Conservation (phyloP, 1,284 basidiomycete species). For the Pterula multifida region DNA sequence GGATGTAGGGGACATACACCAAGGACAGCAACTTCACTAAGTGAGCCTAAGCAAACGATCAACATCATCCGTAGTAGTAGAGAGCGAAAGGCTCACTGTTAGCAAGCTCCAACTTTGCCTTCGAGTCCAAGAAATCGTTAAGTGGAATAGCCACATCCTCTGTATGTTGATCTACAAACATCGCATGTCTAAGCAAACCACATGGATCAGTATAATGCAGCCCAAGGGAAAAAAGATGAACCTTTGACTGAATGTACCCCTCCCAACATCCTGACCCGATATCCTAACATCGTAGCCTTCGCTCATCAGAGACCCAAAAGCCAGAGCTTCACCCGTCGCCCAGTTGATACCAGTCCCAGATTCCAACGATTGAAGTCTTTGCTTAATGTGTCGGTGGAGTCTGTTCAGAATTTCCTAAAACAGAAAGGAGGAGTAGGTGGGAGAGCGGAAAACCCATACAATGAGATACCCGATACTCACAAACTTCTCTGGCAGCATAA, state of each 20-base stretch:
- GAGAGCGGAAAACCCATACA: constrained; percentile 4
- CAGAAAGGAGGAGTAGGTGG: neutral
- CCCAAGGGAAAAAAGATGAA: constrained; percentile 16
- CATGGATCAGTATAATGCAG: neutral
- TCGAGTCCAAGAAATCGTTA: constrained; percentile 50
- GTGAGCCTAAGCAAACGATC: constrained; percentile 39
- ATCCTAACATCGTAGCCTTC: constrained; percentile 76
- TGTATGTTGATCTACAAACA: constrained; percentile 79
- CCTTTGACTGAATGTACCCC: constrained; percentile 84
- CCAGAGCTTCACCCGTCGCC: constrained; percentile 82
- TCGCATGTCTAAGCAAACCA: constrained; percentile 43
- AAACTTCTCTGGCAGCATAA: constrained; percentile 62
- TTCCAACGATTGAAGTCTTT: constrained; percentile 61
- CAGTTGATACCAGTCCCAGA: constrained; percentile 69
- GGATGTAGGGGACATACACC: constrained; percentile 51
- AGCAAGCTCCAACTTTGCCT: constrained; percentile 71
- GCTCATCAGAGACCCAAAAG: constrained; percentile 73
- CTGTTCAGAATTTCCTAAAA: constrained; percentile 67
- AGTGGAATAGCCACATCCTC: constrained; percentile 71
- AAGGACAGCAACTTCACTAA: constrained; percentile 80
- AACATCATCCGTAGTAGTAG: neutral
- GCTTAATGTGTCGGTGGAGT: constrained; percentile 69
- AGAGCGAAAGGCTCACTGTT: constrained; percentile 48
- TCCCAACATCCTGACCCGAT: constrained; percentile 82
- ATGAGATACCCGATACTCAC: constrained; percentile 45